Base-by-base conservation (phyloP, 345 rosid species). In the Salix caprea region DNA sequence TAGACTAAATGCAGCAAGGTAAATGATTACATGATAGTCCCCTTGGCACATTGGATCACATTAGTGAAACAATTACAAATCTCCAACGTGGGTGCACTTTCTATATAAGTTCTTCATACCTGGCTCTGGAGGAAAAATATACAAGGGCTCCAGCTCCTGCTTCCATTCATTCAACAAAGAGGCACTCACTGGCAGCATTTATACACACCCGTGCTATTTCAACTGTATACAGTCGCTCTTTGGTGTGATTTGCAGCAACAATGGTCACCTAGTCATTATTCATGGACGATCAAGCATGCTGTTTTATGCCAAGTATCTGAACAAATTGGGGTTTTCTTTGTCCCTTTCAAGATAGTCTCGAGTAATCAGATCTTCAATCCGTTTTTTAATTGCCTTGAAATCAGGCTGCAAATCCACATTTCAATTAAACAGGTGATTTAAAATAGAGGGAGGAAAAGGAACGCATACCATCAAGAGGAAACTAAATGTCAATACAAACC, bases 271-370 rank as follows among this genome's bases (percentile, higher is more conserved):
- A 50, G 72, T 73, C 74, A 54, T 74, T 64, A 68, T 67, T 72
- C 34, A 36, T 52, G 71, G 65, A 65, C 23, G 37, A 42, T 44
- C 67, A 69, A 73, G 74, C 16, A 65, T 50, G 72, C 65, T 40
- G 32, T 30, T 56, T 86, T 84, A 88, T 7, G 86, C 81, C 72
- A 76, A 48, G 42, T 87, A 83, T 44, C 71, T 75, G 65, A 85
- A 71, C 52, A 79, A 39, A 37, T 58, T 79, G 10, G 84, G 82
- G 39, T 85, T 83, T 14, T 81, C 81, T 54, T 65, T 68, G 76
- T 87, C 88, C 70, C 88, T 78, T n/a, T 85, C 86, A 1, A 87
- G 78, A 70, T 75, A 81, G 21, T 87, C 86, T 42, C 81, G 71
- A 7, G 50, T 71, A 46, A 87, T 83, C 78, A 87, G 62, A 70